phyloP scores from a whole-genome alignment of 1,284 basidiomycete genomes.

The Serendipita sp. region DNA sequence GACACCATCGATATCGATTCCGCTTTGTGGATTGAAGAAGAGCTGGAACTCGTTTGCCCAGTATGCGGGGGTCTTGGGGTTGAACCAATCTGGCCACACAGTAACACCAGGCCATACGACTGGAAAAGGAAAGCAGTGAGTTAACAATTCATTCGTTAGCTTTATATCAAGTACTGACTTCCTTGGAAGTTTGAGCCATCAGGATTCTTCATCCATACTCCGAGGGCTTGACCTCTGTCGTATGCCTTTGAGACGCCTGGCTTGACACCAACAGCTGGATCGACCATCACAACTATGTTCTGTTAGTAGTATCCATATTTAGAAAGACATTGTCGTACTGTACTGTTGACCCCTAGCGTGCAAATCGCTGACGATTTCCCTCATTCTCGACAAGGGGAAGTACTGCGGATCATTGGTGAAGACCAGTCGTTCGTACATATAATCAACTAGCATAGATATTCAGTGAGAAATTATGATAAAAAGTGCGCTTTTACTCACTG shows the following conservation, averaged over 20 bases:
- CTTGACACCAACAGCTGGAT: conserved; percentile 52
- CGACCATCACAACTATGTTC: conserved; percentile 50
- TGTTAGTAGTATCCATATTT: background rate
- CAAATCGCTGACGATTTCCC: conserved; percentile 47
- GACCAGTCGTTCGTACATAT: conserved; percentile 50
- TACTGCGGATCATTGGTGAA: conserved; percentile 57
- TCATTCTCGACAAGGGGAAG: conserved; percentile 48
- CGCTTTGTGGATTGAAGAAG: conserved; percentile 42
- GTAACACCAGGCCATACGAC: no score
- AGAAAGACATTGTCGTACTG: conserved; percentile 22
- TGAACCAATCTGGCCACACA: no score
- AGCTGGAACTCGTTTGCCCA: conserved; percentile 6
- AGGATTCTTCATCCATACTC: conserved; percentile 47
- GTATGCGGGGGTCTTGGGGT: no score
- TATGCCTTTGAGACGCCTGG: conserved; percentile 27
- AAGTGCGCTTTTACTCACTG: conserved; percentile 25
- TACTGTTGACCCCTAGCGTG: conserved; percentile 45
- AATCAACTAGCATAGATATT: conserved; percentile 30
- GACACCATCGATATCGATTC: conserved; percentile 52
- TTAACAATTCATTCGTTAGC: no score
- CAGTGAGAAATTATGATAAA: background rate
- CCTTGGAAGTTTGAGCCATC: conserved; percentile 49
- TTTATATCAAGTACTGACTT: background rate
- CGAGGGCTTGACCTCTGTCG: conserved; percentile 37
- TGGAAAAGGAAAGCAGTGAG: no score